These are phyloP conservation scores for Naematelia aurantialba DNA, from an alignment of 768 basidiomycete genomes.

Conservation along the genomic window DNA sequence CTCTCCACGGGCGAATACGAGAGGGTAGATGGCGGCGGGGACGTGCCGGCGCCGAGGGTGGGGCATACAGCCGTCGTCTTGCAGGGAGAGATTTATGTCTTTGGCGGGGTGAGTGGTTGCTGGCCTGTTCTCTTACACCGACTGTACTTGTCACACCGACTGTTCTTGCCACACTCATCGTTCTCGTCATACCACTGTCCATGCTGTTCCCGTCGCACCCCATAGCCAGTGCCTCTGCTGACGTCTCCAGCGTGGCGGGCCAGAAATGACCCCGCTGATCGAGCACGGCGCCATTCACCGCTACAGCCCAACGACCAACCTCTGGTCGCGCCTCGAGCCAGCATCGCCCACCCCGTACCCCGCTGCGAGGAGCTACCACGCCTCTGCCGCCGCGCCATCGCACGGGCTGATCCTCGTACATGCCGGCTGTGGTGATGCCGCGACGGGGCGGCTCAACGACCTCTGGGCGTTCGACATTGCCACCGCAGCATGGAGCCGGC, in stretches of 20 bases:
- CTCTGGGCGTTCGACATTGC: constrained; percentile 24
- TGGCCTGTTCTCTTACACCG: background rate
- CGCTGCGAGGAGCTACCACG: constrained; percentile 22
- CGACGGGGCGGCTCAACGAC: constrained; percentile 21
- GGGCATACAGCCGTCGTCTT: constrained; percentile 32
- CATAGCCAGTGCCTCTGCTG: background rate
- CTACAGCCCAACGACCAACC: constrained; percentile 7
- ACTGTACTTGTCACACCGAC: no score
- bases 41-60: constrained; percentile 39
- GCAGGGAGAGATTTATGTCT: constrained; percentile 51
- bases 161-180: background rate
- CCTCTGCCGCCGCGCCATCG: constrained; percentile 12
- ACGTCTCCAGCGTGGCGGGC: constrained; percentile 50
- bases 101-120: constrained; percentile 51
- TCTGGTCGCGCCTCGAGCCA: constrained; percentile 12
- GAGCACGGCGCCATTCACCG: constrained; percentile 28
- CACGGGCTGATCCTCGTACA: constrained; percentile 17
- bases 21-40: constrained; percentile 13
- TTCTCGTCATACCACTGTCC: background rate
- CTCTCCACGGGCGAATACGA: constrained; percentile 19
- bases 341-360: constrained; percentile 3
- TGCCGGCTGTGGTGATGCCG: constrained; percentile 25
- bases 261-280: constrained; percentile 51
- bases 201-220: background rate
- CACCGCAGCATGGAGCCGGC: constrained; percentile 7